Evolutionary conservation across 164 flowering plant species (phyloP).

Genomic region (Macadamia integrifolia): DNA sequence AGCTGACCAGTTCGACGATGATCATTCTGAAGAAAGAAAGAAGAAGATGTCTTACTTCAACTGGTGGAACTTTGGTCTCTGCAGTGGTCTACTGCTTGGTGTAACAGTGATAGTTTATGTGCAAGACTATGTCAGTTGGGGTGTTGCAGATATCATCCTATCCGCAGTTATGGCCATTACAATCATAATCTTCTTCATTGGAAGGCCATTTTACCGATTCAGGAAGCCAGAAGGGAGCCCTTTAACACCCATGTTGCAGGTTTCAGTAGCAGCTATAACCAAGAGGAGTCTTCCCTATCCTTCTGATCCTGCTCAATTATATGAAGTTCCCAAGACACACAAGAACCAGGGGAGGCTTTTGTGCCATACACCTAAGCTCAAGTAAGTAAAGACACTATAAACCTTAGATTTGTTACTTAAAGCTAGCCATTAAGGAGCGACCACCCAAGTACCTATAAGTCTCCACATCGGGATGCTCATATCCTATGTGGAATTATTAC

Average conservation of each 20-base stretch:
- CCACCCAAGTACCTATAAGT: too few relatives aligned
- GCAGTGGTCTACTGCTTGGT: conserved; percentile 61
- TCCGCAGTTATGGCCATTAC: conserved; percentile 50
- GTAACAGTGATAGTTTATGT: conserved; percentile 76
- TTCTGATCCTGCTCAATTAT: conserved; percentile 37
- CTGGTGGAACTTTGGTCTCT: conserved; percentile 86
- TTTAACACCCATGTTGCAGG: conserved; percentile 76
- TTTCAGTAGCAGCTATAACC: conserved; percentile 59
- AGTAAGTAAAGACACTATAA: conserved; percentile 32
- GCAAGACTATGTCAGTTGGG: conserved; percentile 82
- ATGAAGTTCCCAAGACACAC: conserved; percentile 43
- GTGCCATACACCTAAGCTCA: conserved; percentile 59
- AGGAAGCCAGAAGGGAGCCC: conserved; percentile 67
- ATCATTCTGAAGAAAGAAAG: conserved; percentile 57
- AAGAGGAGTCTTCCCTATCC: conserved; percentile 68
- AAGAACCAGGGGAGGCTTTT: conserved; percentile 42
- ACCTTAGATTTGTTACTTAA: not conserved
- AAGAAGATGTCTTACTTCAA: conserved; percentile 91
- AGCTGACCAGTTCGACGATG: conserved; percentile 93
- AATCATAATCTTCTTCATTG: conserved; percentile 42
- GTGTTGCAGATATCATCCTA: conserved; percentile 52
- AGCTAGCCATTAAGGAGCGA: too few relatives aligned
- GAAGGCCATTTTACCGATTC: conserved; percentile 66
- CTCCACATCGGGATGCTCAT: too few relatives aligned
- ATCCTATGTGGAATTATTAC: too few relatives aligned